These are phyloP conservation scores for Russula ochroleuca DNA, from an alignment of 768 basidiomycete genomes.

Conservation along the genomic window DNA sequence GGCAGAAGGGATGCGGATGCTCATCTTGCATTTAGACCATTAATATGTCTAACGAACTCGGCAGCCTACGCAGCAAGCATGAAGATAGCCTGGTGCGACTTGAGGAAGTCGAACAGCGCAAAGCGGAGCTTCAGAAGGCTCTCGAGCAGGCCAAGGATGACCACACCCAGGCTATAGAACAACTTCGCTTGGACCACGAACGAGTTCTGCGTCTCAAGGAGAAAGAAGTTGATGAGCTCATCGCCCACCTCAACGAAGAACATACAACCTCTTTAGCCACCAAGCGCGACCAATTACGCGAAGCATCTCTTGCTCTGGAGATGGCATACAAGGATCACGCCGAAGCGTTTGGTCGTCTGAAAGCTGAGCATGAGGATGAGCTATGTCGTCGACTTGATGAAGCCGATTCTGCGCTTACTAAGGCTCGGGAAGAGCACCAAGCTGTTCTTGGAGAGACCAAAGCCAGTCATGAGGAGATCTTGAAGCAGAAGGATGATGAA, in stretches of 20 bases:
- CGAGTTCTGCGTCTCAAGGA: conserved; percentile 42
- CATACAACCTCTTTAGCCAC: conserved; percentile 41
- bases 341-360: conserved; percentile 53
- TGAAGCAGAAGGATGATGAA: conserved; percentile 61
- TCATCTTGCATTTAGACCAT: conserved; percentile 46
- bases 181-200: conserved; percentile 45
- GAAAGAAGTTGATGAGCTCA: conserved; percentile 40
- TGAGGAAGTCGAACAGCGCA: conserved; percentile 53
- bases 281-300: conserved; percentile 34
- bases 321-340: conserved; percentile 53
- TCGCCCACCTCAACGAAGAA: conserved; percentile 47
- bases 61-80: conserved; percentile 62
- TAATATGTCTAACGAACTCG: conserved; percentile 87
- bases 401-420: conserved; percentile 46
- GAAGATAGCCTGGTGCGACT: conserved; percentile 48
- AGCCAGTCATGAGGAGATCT: conserved; percentile 50
- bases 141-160: conserved; percentile 49
- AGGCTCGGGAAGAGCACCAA: conserved; percentile 49
- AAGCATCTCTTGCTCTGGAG: conserved; percentile 33
- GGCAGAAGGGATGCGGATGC: not conserved
- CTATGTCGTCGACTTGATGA: conserved; percentile 53
- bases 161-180: conserved; percentile 47
- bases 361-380: conserved; percentile 37
- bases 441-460: conserved; percentile 46
- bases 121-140: conserved; percentile 49